These are phyloP conservation scores for Cutaneotrichosporon spelunceum DNA, from an alignment of 1,284 basidiomycete genomes.

Conservation along the genomic window DNA sequence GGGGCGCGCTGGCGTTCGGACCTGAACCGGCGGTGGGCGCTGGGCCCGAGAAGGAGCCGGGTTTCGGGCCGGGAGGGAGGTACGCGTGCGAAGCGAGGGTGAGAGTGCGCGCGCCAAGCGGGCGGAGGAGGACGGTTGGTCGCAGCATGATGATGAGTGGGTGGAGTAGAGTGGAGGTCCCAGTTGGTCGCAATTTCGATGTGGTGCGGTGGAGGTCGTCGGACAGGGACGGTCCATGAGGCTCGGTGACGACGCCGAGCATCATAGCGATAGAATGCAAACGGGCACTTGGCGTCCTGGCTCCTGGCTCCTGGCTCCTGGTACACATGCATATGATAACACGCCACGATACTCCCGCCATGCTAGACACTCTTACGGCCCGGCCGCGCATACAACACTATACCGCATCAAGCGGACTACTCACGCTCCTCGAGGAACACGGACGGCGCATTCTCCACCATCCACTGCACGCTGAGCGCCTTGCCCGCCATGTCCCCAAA, in stretches of 20 bases:
- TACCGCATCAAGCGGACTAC: slow-evolving; percentile 3
- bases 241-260: no score
- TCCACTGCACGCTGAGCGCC: slow-evolving; percentile 84
- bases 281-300: no score
- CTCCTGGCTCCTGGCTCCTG: not conserved
- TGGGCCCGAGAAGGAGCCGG: not conserved
- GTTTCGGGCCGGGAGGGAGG: slow-evolving; percentile 12
- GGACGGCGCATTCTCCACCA: slow-evolving; percentile 77
- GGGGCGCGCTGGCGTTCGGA: slow-evolving; percentile 5
- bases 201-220: not conserved
- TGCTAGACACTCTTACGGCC: not conserved
- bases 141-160: slow-evolving; percentile 7
- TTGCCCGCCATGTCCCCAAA: slow-evolving; percentile 89
- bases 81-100: slow-evolving; percentile 26
- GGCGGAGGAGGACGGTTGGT: slow-evolving; percentile 6
- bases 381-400: slow-evolving; percentile 1
- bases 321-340: slow-evolving; percentile 8
- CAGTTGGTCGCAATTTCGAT: not conserved
- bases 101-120: not conserved
- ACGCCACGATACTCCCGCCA: not conserved
- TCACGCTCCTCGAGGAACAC: slow-evolving; percentile 38
- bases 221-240: no score
- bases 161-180: slow-evolving; percentile 1
- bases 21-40: slow-evolving; percentile 1
- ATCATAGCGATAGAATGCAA: no score